A percentile compares a stretch with the other conserved stretches of the same genome.
Evolutionary conservation across 441 rosid genomes (phyloP).

Genomic region (Arabidopsis lyrata): DNA sequence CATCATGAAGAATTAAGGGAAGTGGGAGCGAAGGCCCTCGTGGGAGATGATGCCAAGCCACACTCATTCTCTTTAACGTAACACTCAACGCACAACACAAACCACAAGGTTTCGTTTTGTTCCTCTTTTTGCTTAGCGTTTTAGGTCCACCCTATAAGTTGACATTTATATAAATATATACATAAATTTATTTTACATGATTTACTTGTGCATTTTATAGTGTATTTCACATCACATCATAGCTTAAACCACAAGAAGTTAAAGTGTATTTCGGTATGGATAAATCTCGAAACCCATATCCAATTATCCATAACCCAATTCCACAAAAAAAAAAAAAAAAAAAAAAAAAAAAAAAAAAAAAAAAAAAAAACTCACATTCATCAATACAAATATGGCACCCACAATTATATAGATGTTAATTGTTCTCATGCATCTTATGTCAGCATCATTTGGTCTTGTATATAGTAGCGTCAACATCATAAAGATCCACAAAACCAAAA

Average conservation of each 20-base stretch:
- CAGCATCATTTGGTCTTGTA: constrained; percentile 14
- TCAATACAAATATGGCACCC: constrained; percentile 17
- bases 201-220: constrained; percentile 25
- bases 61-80: constrained; percentile 23
- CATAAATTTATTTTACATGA: background rate
- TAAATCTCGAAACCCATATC: constrained; percentile 1
- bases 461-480: background rate
- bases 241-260: background rate
- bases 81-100: constrained; percentile 25
- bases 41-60: constrained; percentile 48
- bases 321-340: background rate
- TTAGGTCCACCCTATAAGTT: constrained; percentile 35
- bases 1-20: constrained; percentile 33
- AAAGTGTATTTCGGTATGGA: background rate
- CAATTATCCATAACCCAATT: constrained; percentile 34
- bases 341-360: background rate
- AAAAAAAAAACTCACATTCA: too few species aligned
- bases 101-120: constrained; percentile 32
- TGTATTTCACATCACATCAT: background rate
- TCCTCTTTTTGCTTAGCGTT: constrained; percentile 29
- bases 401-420: background rate
- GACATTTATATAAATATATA: constrained; percentile 23
- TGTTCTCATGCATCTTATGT: constrained; percentile 29
- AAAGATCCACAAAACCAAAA: constrained; percentile 12
- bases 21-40: constrained; percentile 43